Evolutionary conservation across 1,284 basidiomycete genomes (phyloP).

Genomic region (Puccinia polysora): DNA sequence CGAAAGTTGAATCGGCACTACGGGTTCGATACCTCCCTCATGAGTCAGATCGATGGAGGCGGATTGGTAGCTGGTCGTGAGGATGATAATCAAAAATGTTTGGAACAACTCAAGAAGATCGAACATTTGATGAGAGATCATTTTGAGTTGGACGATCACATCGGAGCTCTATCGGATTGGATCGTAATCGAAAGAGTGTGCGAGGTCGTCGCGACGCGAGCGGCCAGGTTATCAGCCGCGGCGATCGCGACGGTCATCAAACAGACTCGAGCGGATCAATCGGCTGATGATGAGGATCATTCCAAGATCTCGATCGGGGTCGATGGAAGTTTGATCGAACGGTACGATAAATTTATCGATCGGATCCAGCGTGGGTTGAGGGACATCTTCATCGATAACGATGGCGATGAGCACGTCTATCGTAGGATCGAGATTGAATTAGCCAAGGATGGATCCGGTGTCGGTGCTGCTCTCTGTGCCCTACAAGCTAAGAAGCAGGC

Average conservation of each 20-base stretch:
- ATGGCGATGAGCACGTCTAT: conserved; percentile 75
- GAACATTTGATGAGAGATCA: conserved; percentile 63
- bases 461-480: conserved; percentile 68
- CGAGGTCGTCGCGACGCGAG: conserved; percentile 71
- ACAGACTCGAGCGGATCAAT: conserved; percentile 63
- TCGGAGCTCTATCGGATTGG: conserved; percentile 56
- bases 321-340: conserved; percentile 86
- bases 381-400: too few relatives aligned
- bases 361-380: conserved; percentile 69
- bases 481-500: conserved; percentile 42
- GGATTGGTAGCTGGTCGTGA: conserved; percentile 7
- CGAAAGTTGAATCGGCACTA: conserved; percentile 76
- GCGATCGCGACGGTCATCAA: conserved; percentile 79
- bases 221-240: conserved; percentile 74
- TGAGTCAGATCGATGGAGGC: conserved; percentile 71
- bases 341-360: conserved; percentile 77
- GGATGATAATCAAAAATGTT: conserved; percentile 44
- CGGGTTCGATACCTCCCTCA: conserved; percentile 84
- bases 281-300: conserved; percentile 60
- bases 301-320: conserved; percentile 63
- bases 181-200: conserved; percentile 77
- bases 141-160: neutral
- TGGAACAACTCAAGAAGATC: conserved; percentile 56
- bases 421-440: conserved; percentile 75
- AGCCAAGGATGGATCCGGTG: conserved; percentile 95